Evolutionary conservation across 805 yeast species (phyloP), one percentile per base, ranked within the genome.

Genomic region (Torulaspora gathmanii): DNA sequence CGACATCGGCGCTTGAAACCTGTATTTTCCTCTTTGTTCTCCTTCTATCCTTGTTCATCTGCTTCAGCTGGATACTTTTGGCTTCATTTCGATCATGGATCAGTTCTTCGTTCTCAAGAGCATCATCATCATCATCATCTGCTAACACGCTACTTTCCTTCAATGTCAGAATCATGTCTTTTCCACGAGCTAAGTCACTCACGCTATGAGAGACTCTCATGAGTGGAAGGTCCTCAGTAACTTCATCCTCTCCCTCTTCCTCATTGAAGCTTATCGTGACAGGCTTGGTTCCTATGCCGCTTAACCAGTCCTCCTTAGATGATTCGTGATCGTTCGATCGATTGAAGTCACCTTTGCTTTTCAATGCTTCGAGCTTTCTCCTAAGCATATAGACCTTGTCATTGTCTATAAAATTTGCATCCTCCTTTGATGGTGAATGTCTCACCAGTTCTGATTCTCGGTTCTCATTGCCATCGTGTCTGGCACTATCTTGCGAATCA

Each of bases 101-200:
- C 5, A 53, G 44, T 4, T 55, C 49, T 26, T 56, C 56, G 41
- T 60, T 54, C 42, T 62, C 67, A 16, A 63, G 50, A 6, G 54
- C 49, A 42, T 57, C 63, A 7, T 62, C 67, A 42, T 57, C 63
- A 7, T 62, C 67, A 19, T 64, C 68, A 1, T 53, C 60, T 27
- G 51, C 58, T 17, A 56, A 27, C 3, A 66, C 67, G 8, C 61
- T 67, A 13, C 61, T 61, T 26, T 67, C 74, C 67, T 78, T 73
- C 40, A 84, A 65, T 0, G 89, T 83, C 41, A 85, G 64, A 2
- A 83, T 68, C 3, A 73, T 67, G 22, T 69, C 72, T 4, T 65
- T 59, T 0, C 70, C 76, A 5, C 71, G 69, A n/a, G 64, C 52
- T 1, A 73, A 52, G 11, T 59, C 55, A 2, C 56, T 52, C 9